phyloP scores from a whole-genome alignment of 2,329 filamentous ascomycete genomes.

The Colletotrichum gloeosporioides region DNA sequence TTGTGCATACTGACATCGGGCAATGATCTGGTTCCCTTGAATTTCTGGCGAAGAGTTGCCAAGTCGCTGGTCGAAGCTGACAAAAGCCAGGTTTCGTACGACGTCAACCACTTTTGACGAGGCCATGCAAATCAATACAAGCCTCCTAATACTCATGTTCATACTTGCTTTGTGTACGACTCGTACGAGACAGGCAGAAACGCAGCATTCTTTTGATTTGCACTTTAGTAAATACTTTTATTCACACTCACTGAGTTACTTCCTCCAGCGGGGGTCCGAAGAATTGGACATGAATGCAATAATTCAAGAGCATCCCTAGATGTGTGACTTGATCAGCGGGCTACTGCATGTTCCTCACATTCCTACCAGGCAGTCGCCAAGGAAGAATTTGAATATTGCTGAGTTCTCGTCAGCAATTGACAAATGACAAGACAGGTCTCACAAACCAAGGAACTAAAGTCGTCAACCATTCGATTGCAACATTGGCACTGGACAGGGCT shows the following conservation, averaged over 20 bases:
- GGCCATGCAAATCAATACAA: not conserved
- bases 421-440: not conserved
- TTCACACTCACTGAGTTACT: fast-evolving
- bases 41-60: not conserved
- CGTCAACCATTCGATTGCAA: not conserved
- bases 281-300: not conserved
- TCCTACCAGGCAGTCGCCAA: not conserved
- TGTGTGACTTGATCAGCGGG: not conserved
- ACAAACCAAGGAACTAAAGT: not conserved
- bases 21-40: not conserved
- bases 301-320: not conserved
- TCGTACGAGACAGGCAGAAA: not conserved
- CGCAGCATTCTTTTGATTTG: not conserved
- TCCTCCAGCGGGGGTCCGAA: not conserved
- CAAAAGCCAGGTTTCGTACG: not conserved
- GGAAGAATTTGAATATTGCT: not conserved
- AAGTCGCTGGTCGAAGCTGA: not conserved
- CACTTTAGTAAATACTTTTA: fast-evolving
- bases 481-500: not conserved
- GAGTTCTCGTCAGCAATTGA: not conserved
- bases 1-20: not conserved
- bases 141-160: not conserved
- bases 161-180: not conserved
- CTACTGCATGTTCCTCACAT: not conserved
- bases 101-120: not conserved